Conservation (phyloP, 164 flowering plant genomes). For the Santalum album region DNA sequence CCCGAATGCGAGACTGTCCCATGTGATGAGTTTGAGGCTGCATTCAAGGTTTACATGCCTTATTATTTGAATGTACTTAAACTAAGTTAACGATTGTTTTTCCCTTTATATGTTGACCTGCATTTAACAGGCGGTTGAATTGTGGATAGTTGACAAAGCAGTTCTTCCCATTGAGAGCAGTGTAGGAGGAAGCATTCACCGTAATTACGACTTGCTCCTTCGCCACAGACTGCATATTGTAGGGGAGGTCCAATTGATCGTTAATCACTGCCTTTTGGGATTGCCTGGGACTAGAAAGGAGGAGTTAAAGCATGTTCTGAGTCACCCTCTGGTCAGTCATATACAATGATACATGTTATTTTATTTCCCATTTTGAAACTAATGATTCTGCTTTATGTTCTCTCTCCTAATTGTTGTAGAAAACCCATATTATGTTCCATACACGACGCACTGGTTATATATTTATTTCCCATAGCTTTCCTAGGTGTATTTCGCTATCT, state of each 20-base stretch:
- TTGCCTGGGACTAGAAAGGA: slow-evolving; percentile 49
- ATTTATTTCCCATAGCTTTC: no score
- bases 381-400: no score
- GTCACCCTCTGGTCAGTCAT: slow-evolving; percentile 57
- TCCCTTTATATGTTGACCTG: neutral
- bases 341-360: no score
- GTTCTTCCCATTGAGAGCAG: slow-evolving; percentile 67
- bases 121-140: slow-evolving; percentile 62
- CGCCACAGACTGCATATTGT: slow-evolving; percentile 68
- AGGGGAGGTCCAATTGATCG: slow-evolving; percentile 54
- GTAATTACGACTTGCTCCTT: slow-evolving; percentile 62
- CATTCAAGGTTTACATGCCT: slow-evolving; percentile 41
- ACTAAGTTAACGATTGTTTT: neutral
- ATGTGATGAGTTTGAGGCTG: slow-evolving; percentile 58
- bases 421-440: no score
- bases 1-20: slow-evolving; percentile 62
- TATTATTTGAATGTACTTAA: no score
- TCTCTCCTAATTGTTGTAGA: no score
- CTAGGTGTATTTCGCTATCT: no score
- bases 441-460: no score
- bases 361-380: neutral
- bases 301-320: slow-evolving; percentile 46
- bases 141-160: slow-evolving; percentile 65
- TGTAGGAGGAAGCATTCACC: slow-evolving; percentile 65
- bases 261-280: slow-evolving; percentile 56